Conservation (phyloP, 176 grass and related monocot genomes). For the Avena atlantica region DNA sequence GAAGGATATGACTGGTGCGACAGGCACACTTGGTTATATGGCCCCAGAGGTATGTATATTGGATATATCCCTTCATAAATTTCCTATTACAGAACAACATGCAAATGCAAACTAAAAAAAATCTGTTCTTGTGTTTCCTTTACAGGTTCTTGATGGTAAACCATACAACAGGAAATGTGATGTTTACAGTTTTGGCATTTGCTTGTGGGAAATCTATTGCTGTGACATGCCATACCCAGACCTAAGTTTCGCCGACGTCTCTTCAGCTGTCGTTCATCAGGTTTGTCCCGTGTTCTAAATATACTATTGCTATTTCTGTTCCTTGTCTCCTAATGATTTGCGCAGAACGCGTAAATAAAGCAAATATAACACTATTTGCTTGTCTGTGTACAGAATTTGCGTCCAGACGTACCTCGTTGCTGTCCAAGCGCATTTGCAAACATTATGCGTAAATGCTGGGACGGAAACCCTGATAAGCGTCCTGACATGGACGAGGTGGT, state of each 20-base stretch:
- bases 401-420: constrained; percentile 83
- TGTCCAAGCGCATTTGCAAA: constrained; percentile 63
- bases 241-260: constrained; percentile 84
- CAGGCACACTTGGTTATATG: constrained; percentile 92
- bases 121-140: background rate
- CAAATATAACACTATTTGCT: background rate
- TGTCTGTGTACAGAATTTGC: constrained; percentile 60
- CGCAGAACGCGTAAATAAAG: background rate
- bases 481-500: constrained; percentile 91
- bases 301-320: background rate
- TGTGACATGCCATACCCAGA: constrained; percentile 91
- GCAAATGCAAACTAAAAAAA: background rate
- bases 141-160: constrained; percentile 85
- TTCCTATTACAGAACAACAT: background rate
- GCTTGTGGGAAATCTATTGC: constrained; percentile 93
- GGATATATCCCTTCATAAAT: background rate
- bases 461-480: constrained; percentile 75
- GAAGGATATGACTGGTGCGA: constrained; percentile 90
- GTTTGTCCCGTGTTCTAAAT: constrained; percentile 38
- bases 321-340: background rate
- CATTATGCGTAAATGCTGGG: constrained; percentile 92
- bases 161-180: constrained; percentile 92
- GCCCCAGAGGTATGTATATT: constrained; percentile 74
- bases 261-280: constrained; percentile 80
- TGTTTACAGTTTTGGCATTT: constrained; percentile 90